Conservation (phyloP, 192 early-diverging fungal genomes). For the Anaeromyces robustus region DNA sequence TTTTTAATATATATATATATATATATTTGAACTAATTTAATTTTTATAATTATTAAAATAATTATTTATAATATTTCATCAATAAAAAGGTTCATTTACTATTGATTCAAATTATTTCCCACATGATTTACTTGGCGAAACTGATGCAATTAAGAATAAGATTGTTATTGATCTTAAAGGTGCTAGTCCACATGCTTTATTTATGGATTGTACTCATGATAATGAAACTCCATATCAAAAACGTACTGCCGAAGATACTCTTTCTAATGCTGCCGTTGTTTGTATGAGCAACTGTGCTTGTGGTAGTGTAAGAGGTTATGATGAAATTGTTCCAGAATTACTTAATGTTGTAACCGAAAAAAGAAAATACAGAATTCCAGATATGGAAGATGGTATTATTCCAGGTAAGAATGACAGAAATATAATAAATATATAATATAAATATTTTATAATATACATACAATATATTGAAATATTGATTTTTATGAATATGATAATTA, state of each 20-base stretch:
- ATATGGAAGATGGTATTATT: slow-evolving; percentile 36
- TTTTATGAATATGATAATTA: not conserved
- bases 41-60: too few relatives aligned
- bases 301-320: slow-evolving; percentile 95
- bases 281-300: slow-evolving; percentile 80
- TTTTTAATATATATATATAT: too few relatives aligned
- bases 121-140: slow-evolving; percentile 42
- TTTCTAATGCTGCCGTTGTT: slow-evolving; percentile 81
- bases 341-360: slow-evolving; percentile 81
- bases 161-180: slow-evolving; percentile 57
- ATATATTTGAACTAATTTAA: too few relatives aligned
- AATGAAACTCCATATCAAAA: slow-evolving; percentile 93
- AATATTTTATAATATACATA: too few relatives aligned
- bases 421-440: too few relatives aligned
- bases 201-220: slow-evolving; percentile 99
- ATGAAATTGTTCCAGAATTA: slow-evolving; percentile 77
- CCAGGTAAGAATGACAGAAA: too few relatives aligned
- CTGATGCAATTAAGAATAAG: slow-evolving; percentile 12
- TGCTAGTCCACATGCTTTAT: slow-evolving; percentile 77
- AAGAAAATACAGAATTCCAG: slow-evolving; percentile 53
- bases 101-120: slow-evolving; percentile 27
- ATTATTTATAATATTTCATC: not conserved
- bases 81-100: slow-evolving; percentile 34
- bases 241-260: slow-evolving; percentile 71
- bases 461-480: too few relatives aligned